phyloP scores from a whole-genome alignment of 2,329 filamentous ascomycete genomes.

The Reticulascus tulasneorum region DNA sequence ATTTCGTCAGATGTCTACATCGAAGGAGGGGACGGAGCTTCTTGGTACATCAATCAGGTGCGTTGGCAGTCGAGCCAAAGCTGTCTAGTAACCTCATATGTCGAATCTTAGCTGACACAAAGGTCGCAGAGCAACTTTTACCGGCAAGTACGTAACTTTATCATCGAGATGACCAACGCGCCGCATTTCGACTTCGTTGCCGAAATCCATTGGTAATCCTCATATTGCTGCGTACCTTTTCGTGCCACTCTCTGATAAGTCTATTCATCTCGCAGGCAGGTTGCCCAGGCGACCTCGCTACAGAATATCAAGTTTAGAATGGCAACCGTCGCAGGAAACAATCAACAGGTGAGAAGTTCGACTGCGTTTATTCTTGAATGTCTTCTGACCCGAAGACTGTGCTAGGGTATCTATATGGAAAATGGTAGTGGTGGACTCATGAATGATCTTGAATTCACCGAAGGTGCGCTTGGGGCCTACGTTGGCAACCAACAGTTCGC shows the following conservation, averaged over 20 bases:
- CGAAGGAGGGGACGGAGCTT: not conserved
- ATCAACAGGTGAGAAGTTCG: conserved; percentile 14
- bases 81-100: no score
- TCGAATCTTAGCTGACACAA: no score
- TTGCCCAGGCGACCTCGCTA: conserved; percentile 53
- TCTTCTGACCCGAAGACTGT: no score
- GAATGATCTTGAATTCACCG: conserved; percentile 60
- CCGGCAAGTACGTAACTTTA: conserved; percentile 61
- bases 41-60: no score
- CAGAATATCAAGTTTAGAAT: conserved; percentile 47
- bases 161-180: conserved; percentile 22
- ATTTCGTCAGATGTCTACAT: conserved; percentile 41
- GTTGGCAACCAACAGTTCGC: no score
- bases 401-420: conserved; percentile 7
- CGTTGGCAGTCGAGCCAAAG: no score
- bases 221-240: no score
- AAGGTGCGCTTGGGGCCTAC: no score
- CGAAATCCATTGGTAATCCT: no score
- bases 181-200: no score
- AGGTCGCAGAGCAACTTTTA: conserved; percentile 51
- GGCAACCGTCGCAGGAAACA: conserved; percentile 18
- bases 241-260: no score
- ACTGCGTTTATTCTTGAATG: not conserved
- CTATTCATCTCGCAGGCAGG: conserved; percentile 44
- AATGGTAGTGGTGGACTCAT: conserved; percentile 36